Evolutionary conservation across 257 asterid species (phyloP), one percentile per base, ranked within the genome.

Genomic region (Ligustrum vulgare): DNA sequence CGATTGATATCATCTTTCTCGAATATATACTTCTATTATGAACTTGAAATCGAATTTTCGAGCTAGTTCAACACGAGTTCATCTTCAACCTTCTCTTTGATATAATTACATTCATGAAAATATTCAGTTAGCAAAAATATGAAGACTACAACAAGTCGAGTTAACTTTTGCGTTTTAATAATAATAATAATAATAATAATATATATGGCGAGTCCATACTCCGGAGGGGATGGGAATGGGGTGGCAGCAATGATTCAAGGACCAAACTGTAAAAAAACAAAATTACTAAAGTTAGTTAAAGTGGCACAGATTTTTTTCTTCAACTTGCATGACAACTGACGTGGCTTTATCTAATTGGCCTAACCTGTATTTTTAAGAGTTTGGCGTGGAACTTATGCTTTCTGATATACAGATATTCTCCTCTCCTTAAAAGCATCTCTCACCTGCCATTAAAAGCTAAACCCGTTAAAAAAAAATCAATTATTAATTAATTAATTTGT

Each of bases 261-360:
- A 47, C 75, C 75, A 71, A 71, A 71, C 72, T 16, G 54, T 58
- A 70, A 32, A 32, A 62, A 62, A 51, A 8, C 37, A 64, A 18
- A 63, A 71, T 3, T 43, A 16, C 20, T 18, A 68, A 36, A 35
- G 49, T 41, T 35, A 33, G 20, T 36, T 9, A 35, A 37, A 2
- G 20, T 16, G 34, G 37, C 28, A 63, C 8, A 0, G 41, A 34
- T 41, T 33, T 64, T 77, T 63, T 31, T 3, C 63, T 62, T 45
- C 34, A 32, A 9, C 62, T 65, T 63, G 25, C 51, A 20, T 33
- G 41, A 33, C 18, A 16, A 39, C 72, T 16, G 43, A 77, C 69
- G 69, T 71, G 69, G 58, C 18, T 6, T 0, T 23, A 28, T 8
- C 43, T 45, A 0, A 71, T 76, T 60, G 54, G 72, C 31, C 15